Evolutionary conservation across 208 protist genomes (phyloP), one percentile per base, ranked within the genome.

Genomic region (Crithidia fasciculata): DNA sequence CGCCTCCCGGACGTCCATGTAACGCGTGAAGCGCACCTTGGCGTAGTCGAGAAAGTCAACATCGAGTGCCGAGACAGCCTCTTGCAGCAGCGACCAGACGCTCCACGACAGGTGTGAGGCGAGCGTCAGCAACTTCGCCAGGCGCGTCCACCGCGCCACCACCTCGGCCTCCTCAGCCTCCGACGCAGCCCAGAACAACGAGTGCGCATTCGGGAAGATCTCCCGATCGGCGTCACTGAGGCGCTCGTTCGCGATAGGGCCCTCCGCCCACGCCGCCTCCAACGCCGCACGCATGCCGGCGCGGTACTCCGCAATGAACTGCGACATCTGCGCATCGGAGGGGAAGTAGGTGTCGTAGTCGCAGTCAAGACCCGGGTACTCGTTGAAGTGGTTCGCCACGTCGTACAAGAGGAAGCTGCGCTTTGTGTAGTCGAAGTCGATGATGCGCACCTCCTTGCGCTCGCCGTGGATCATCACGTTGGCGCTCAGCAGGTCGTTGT

Each of bases 401-500:
- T 98, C 95, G 73, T 95, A 98, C 0, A 94, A 66, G 62, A 95
- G 70, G 66, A 88, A 97, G 76, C 96, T 92, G 10, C 91, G 84
- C 60, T 85, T 88, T 0, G 84, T 87, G 81, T 98, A 98, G 68
- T 98, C 95, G 76, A 96, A 98, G 82, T 98, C 95, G 76, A 98
- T 98, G 58, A 97, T 87, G 52, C 83, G 86, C n/a, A 96, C 72
- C 12, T 75, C 66, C 7, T 85, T 74, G 39, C 61, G 86, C 28
- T 18, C 59, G 40, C 37, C 75, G 72, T 93, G 80, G 8, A 89
- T 86, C 90, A 98, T 94, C 19, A 98, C 78, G 70, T 98, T 98
- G n/a, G 87, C 94, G 57, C 86, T 87, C 60, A 98, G 90, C 52
- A 98, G 75, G 68, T 98, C 94, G 75, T 98, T 96, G 85, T 98